Base-by-base conservation (phyloP, 2,329 filamentous ascomycete species). In the Cordyceps fumosorosea region DNA sequence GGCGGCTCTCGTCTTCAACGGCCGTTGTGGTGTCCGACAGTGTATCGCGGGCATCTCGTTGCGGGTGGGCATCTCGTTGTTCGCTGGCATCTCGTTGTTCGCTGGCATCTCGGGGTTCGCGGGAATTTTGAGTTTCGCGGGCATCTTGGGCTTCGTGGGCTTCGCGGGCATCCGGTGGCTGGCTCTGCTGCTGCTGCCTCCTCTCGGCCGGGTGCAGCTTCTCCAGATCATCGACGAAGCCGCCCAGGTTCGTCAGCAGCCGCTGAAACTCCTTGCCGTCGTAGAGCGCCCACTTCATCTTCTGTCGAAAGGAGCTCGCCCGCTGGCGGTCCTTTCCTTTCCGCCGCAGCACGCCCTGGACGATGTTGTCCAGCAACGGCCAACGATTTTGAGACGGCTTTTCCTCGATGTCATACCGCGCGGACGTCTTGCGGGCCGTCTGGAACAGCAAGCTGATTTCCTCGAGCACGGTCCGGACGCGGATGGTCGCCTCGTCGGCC, bases 161-260 rank as follows among this genome's bases (percentile, higher is more conserved):
- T 16, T 44, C 5, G 40, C 40, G 18, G 7, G 14, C 40, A 3
- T n/a, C 10, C 16, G 16, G 42, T n/a, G 14, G 12, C 14, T 3
- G 42, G 16, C 6, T 44, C 40, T 18, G 42, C 42, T 18, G 42
- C 42, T 18, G 18, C 42, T 5, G 16, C 42, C 20, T 47, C 42
- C 20, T 47, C 44, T 47, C n/a, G n/a, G n/a, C 37, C 47, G 70
- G 60, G 59, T 65, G 62, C 22, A 69, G 60, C 37, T 66, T 67
- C 55, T 73, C 70, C 14, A 74, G 55, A 1, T 68, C 66, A 18
- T 71, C 67, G 1, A 72, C 51, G 6, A 69, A 66, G 18, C 32
- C 64, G 2, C 52, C 62, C 12, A 72, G 65, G 16, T 70, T 52
- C 2, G 60, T 52, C 6, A 73, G 56, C 3, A 73, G 48, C 50